Percentiles rank a stretch among this genome's conserved stretches.
Evolutionary conservation across 2,329 filamentous ascomycete genomes (phyloP).

Genomic region (Diaporthe humulicola): DNA sequence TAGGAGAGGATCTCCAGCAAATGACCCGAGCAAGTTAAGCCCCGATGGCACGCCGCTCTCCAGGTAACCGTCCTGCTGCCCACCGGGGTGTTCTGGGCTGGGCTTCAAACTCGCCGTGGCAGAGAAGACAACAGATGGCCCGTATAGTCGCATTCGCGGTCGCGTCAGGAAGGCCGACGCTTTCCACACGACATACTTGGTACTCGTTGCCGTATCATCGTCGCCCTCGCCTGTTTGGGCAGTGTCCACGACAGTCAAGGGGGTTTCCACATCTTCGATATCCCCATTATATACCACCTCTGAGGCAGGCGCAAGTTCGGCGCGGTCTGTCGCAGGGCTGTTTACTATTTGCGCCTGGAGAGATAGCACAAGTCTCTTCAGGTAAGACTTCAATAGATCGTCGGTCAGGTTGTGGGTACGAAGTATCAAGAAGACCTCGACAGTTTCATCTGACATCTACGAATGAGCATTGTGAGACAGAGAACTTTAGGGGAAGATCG

Average conservation of each 20-base stretch:
- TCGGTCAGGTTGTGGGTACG: constrained; percentile 73
- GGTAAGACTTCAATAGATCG: constrained; percentile 67
- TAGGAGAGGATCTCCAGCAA: constrained; percentile 75
- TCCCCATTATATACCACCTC: constrained; percentile 73
- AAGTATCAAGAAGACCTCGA: constrained; percentile 77
- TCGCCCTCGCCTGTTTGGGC: constrained; percentile 46
- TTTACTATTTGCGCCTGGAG: constrained; percentile 77
- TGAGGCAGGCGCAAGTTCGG: constrained; percentile 58
- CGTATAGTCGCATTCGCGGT: constrained; percentile 74
- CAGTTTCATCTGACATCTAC: constrained; percentile 77
- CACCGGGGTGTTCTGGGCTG: constrained; percentile 56
- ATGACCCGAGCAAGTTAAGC: constrained; percentile 82
- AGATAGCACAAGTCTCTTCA: constrained; percentile 74
- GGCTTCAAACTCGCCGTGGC: constrained; percentile 73
- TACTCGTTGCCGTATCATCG: constrained; percentile 42
- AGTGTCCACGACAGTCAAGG: constrained; percentile 64
- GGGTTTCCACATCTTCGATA: constrained; percentile 63
- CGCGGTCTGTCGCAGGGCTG: constrained; percentile 62
- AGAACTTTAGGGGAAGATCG: constrained; percentile 45
- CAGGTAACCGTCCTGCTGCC: constrained; percentile 72
- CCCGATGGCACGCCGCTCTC: constrained; percentile 77
- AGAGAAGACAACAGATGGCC: constrained; percentile 75
- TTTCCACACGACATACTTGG: constrained; percentile 71
- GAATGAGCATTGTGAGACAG: constrained; percentile 61
- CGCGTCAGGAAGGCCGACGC: constrained; percentile 69